Base-by-base conservation (phyloP, 768 basidiomycete species). In the Tylopilus vinaceipallidus region DNA sequence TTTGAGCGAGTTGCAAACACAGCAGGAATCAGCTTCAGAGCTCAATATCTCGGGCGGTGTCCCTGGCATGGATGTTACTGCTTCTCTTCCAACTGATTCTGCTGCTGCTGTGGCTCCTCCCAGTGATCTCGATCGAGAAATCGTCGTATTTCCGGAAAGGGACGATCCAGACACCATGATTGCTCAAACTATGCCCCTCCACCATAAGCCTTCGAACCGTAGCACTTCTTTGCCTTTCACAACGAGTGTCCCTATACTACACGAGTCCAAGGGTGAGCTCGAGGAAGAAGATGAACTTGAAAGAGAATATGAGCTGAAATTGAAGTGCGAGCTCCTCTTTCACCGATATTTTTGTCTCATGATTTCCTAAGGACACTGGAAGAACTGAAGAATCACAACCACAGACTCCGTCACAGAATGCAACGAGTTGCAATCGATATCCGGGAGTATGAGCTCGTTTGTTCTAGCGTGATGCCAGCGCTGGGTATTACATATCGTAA, bases 361-460 rank as follows among this genome's bases (percentile, higher is more conserved):
- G 6, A 23, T 42, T 34, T 23, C 47, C 1, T 8, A 57, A 90
- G 88, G 47, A 69, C 84, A 14, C 68, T 91, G 24, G 80, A 83
- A 44, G 79, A 83, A 42, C 67, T 79, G 11, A 71, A 71, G 45
- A 66, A 73, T 12, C 82, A 86, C 58, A 91, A 91, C 53, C 76
- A 81, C 49, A 74, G 81, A 45, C 80, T 85, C 33, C 79, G 88
- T 29, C 83, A 86, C 56, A 71, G 86, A 23, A 71, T 89, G 23
- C 83, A 88, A 56, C 79, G 80, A 47, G 75, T 88, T 46, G 80
- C 85, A 2, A 71, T 70, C 7, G 76, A 75, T 24, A 73, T 89
- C 37, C 75, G 78, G 55, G 88, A 90, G 42, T 87, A 83, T 50
- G 85, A 90, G 50, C 59, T 71, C 9, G 67, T 83, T 11, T 85